phyloP scores from a whole-genome alignment of 108 stramenopile species.

The Cyclotella kingstonii region DNA sequence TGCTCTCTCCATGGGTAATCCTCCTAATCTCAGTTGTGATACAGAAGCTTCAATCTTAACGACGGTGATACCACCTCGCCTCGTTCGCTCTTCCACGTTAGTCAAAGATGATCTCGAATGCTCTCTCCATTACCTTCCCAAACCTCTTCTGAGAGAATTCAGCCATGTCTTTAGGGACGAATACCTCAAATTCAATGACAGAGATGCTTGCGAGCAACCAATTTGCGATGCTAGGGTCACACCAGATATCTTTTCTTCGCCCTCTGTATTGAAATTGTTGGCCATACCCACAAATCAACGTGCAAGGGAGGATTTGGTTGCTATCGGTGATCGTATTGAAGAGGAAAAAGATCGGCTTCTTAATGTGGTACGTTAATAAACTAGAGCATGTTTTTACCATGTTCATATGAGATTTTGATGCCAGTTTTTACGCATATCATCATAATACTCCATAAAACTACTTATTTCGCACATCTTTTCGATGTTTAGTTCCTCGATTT shows the following conservation, averaged over 20 bases:
- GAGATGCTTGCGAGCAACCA: no score
- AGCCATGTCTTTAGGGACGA: slow-evolving; percentile 77
- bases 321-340: slow-evolving; percentile 82
- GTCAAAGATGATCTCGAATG: slow-evolving; percentile 58
- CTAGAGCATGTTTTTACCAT: no score
- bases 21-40: no score
- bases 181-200: slow-evolving; percentile 37
- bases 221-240: no score
- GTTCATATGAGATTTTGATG: background rate
- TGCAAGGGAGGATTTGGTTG: slow-evolving; percentile 80
- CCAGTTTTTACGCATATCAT: background rate
- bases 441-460: background rate
- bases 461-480: slow-evolving; percentile 2
- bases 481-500: slow-evolving; percentile 60
- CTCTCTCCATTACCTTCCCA: slow-evolving; percentile 70
- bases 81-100: slow-evolving; percentile 28
- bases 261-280: slow-evolving; percentile 48
- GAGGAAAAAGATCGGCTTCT: slow-evolving; percentile 83
- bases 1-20: no score
- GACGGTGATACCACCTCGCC: slow-evolving; percentile 44
- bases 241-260: no score
- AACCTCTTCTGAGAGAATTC: slow-evolving; percentile 78
- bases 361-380: slow-evolving; percentile 74
- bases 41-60: no score
- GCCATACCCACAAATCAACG: slow-evolving; percentile 87